Conservation (phyloP, 73 alveolate genomes). For the Paramecium tetraurelia region DNA sequence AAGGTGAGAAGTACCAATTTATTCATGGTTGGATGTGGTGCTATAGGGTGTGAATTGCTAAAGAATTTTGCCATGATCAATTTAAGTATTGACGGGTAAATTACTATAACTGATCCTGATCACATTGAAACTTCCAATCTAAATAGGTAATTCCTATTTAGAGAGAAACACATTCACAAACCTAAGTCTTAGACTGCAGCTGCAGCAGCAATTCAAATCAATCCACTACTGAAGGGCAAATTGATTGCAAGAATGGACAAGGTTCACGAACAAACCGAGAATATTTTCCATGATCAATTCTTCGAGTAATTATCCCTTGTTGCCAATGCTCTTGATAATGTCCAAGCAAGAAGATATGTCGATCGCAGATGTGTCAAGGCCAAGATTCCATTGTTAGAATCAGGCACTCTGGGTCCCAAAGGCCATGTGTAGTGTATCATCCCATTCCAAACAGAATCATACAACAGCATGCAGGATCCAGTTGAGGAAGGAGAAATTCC, state of each 20-base stretch:
- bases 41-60: slow-evolving; percentile 93
- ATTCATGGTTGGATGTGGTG: slow-evolving; percentile 95
- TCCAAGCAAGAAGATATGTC: slow-evolving; percentile 91
- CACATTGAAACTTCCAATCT: slow-evolving; percentile 91
- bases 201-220: slow-evolving; percentile 92
- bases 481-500: slow-evolving; percentile 92
- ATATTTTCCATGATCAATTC: slow-evolving; percentile 82
- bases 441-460: slow-evolving; percentile 91
- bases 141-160: slow-evolving; percentile 87
- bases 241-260: slow-evolving; percentile 87
- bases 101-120: slow-evolving; percentile 92
- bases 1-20: slow-evolving; percentile 73
- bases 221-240: slow-evolving; percentile 76
- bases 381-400: slow-evolving; percentile 82
- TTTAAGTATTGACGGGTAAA: slow-evolving; percentile 75
- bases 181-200: slow-evolving; percentile 95
- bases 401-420: slow-evolving; percentile 97
- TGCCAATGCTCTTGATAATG: slow-evolving; percentile 93
- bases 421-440: slow-evolving; percentile 92
- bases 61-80: slow-evolving; percentile 93
- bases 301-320: slow-evolving; percentile 75
- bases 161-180: slow-evolving; percentile 91
- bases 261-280: slow-evolving; percentile 85
- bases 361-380: slow-evolving; percentile 86
- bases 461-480: slow-evolving; percentile 88